Percentiles rank a stretch among this genome's conserved stretches.
Conservation (phyloP, 352 stramenopile species). For the Ophiocytium majus region DNA sequence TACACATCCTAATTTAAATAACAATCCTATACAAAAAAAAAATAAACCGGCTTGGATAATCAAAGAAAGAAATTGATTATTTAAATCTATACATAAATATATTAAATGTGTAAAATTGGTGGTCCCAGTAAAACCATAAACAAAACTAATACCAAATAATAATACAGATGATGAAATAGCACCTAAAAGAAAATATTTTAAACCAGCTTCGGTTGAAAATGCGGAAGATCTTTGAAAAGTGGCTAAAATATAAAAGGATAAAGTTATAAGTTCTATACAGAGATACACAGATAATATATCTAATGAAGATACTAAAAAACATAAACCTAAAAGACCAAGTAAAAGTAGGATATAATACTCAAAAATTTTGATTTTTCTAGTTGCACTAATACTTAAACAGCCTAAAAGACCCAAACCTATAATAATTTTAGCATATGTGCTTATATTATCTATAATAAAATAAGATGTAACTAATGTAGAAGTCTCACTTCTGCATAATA, state of each 20-base stretch:
- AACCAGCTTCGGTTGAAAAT: not conserved
- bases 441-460: not conserved
- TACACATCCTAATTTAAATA: too few species aligned
- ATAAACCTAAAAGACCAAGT: slow-evolving; percentile 8
- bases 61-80: too few species aligned
- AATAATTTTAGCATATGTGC: not conserved
- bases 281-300: not conserved
- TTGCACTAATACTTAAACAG: not conserved
- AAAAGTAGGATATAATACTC: not conserved
- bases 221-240: not conserved
- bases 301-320: not conserved
- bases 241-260: not conserved
- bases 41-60: too few species aligned
- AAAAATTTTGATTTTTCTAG: slow-evolving; percentile 18
- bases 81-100: too few species aligned
- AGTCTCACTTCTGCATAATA: not conserved
- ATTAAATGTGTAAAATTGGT: too few species aligned
- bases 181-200: slow-evolving; percentile 4
- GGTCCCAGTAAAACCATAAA: too few species aligned
- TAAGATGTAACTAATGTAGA: not conserved
- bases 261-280: not conserved
- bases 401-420: not conserved
- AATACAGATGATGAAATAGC: not conserved
- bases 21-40: too few species aligned
- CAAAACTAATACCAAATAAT: not conserved